Conservation (phyloP, 345 rosid genomes). For the Gossypium turneri region DNA sequence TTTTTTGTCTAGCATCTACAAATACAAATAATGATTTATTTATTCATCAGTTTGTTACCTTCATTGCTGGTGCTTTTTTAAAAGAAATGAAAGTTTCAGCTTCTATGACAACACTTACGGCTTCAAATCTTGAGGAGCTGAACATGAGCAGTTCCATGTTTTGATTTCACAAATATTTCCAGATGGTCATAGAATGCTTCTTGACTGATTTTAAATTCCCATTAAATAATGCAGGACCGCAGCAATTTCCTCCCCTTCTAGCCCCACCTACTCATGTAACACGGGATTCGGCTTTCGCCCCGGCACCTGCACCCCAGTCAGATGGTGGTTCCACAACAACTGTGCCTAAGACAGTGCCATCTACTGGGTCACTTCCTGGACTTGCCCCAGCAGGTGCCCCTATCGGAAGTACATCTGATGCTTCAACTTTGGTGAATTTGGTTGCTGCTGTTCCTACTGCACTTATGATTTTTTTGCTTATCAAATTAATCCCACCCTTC, state of each 20-base stretch:
- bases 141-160: background rate
- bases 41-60: background rate
- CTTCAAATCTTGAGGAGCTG: background rate
- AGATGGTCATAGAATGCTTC: background rate
- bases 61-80: background rate
- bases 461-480: constrained; percentile 21
- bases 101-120: background rate
- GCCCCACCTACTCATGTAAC: constrained; percentile 73
- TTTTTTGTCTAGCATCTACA: background rate
- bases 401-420: constrained; percentile 45
- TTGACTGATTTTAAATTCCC: background rate
- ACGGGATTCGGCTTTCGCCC: constrained; percentile 46
- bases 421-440: constrained; percentile 36
- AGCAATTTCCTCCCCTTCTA: constrained; percentile 60
- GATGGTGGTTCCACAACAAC: constrained; percentile 37
- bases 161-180: background rate
- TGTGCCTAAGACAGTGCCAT: constrained; percentile 45
- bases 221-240: constrained; percentile 54
- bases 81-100: background rate
- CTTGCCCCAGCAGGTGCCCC: constrained; percentile 53
- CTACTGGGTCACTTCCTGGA: constrained; percentile 58
- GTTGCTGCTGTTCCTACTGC: constrained; percentile 20
- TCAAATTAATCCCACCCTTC: constrained; percentile 25
- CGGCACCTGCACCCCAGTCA: constrained; percentile 56
- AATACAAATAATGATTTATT: background rate